Percentiles rank a stretch among this genome's conserved stretches.
Conservation (phyloP, 768 basidiomycete genomes). For the Pulveroboletus sp. region DNA sequence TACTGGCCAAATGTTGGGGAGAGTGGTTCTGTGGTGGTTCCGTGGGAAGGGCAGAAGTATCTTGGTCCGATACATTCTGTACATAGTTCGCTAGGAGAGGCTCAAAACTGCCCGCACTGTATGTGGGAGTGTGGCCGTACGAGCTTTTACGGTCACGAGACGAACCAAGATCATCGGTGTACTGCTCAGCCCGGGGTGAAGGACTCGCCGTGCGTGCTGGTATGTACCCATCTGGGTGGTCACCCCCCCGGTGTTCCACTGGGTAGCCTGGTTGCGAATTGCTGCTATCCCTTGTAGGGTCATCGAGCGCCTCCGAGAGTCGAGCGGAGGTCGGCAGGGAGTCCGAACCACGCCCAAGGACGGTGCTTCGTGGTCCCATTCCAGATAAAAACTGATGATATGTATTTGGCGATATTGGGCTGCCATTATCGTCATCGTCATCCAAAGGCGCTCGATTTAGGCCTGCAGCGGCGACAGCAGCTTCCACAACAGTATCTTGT, state of each 20-base stretch:
- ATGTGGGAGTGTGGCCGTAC: constrained; percentile 41
- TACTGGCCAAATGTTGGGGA: constrained; percentile 1
- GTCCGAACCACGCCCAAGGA: constrained; percentile 14
- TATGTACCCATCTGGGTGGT: constrained; percentile 36
- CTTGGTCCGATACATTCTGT: constrained; percentile 24
- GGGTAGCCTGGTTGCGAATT: constrained; percentile 53
- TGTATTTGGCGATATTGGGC: constrained; percentile 16
- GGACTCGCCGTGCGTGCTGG: constrained; percentile 46
- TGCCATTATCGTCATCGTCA: constrained; percentile 52
- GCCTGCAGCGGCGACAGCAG: constrained; percentile 66
- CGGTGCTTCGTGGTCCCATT: constrained; percentile 39
- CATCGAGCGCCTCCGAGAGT: constrained; percentile 28
- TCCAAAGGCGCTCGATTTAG: constrained; percentile 63
- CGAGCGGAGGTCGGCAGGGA: constrained; percentile 29
- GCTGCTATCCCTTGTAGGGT: constrained; percentile 25
- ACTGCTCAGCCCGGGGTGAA: constrained; percentile 31
- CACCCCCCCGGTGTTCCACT: constrained; percentile 9
- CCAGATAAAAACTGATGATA: constrained; percentile 25
- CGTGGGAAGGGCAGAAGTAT: constrained; percentile 3
- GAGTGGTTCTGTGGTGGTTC: constrained; percentile 31
- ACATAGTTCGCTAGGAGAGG: constrained; percentile 49
- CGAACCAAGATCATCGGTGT: constrained; percentile 22
- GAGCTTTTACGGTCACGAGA: constrained; percentile 30
- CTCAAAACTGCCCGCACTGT: constrained; percentile 56
- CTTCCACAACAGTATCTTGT: constrained; percentile 67